Conservation (phyloP, 352 stramenopile genomes). For the Salisapilia sapeloensis region DNA sequence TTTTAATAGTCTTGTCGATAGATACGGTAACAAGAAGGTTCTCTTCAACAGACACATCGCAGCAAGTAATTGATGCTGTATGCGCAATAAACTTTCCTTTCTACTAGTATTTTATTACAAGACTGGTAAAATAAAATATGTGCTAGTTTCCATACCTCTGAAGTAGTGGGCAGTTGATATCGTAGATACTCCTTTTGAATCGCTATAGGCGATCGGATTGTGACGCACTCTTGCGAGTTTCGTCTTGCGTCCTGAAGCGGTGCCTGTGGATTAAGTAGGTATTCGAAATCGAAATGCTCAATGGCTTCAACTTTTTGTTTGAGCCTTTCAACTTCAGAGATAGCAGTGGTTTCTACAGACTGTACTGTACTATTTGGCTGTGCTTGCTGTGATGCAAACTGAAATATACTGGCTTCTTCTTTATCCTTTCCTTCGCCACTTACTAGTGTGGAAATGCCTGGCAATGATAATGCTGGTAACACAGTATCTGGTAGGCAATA, state of each 20-base stretch:
- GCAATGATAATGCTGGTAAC: conserved; percentile 1
- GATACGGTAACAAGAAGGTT: conserved; percentile 27
- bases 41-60: conserved; percentile 15
- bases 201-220: too few species aligned
- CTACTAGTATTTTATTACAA: conserved; percentile 3
- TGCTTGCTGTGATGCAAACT: not conserved
- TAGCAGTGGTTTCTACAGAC: not conserved
- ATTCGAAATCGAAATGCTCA: conserved; percentile 27
- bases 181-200: too few species aligned
- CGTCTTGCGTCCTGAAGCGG: too few species aligned
- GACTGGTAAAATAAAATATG: not conserved
- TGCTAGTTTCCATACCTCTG: conserved; percentile 6
- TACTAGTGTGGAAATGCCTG: conserved; percentile 6
- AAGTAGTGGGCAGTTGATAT: conserved; percentile 7
- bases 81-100: conserved; percentile 21
- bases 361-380: not conserved
- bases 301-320: conserved; percentile 13
- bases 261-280: conserved; percentile 18
- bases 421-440: conserved; percentile 5
- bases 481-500: conserved; percentile 2
- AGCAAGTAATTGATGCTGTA: conserved; percentile 22
- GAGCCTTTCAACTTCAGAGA: conserved; percentile 3
- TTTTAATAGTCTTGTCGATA: conserved; percentile 23
- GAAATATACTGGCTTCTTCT: not conserved
- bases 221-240: too few species aligned